Evolutionary conservation across 2,329 filamentous ascomycete genomes (phyloP), one percentile per base, ranked within the genome.

Genomic region (Fusarium sp.): DNA sequence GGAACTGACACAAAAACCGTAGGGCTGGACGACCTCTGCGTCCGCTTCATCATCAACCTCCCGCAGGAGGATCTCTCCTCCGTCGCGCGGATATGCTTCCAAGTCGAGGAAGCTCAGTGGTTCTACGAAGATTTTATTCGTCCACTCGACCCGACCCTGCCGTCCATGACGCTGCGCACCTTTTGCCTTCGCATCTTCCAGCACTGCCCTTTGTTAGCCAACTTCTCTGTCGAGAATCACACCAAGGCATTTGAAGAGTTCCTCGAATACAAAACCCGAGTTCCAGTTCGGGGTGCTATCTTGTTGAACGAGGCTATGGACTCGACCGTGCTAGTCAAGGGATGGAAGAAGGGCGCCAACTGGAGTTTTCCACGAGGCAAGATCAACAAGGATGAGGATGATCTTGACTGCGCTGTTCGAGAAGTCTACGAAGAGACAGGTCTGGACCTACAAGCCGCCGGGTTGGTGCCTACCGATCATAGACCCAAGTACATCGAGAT

Each of bases 71-170:
- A 99, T 84, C 90, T 98, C 56, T 92, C 92, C 76, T 95, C 94
- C 3, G 94, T 98, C 67, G 94, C 95, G 81, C 93, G 97, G 81
- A 97, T 99, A 84, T 98, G 96, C 85, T 99, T 99, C 83, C 95
- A 98, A 85, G 94, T 99, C 78, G 97, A 99, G 84, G 97, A 99
- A 85, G 97, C 97, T 79, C 97, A 99, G 91, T 99, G 97, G 97
- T 99, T 97, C 85, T 99, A 99, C 90, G 97, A 99, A 87, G 97
- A 99, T 84, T 99, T 99, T 82, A 95, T 99, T 82, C 94, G 97
- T 57, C 95, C 96, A 43, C 88, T 97, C 74, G 94, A 98, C 83
- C 92, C 95, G 62, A 89, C 89, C 43, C 88, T 99, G 13, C 97
- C 97, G 6, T 95, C 93, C 65, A 93, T 98, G 88, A 91, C 92